Evolutionary conservation across 2,329 filamentous ascomycete species (phyloP), one percentile per base, ranked within the genome.

Genomic region (Alternaria panax): DNA sequence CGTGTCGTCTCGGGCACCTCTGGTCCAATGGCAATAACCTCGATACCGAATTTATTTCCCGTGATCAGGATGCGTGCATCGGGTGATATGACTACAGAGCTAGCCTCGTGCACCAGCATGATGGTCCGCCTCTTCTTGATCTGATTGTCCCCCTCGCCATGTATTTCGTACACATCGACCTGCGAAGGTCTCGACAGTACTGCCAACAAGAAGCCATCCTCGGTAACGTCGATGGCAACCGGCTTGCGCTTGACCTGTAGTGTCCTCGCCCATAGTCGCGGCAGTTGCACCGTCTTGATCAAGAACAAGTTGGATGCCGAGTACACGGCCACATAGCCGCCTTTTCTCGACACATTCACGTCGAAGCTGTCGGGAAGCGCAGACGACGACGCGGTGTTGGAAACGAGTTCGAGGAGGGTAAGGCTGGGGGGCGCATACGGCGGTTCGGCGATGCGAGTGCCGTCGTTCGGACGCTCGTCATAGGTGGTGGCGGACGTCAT

Each of bases 21-120:
- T 2, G 88, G 82, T 47, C 86, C 87, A 38, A 96, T 81, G 5
- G 92, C 91, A 27, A 91, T 88, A 0, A 97, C 91, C 76, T 97
- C 93, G 63, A 97, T 93, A n/a, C 91, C 92, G 55, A 91, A 91
- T 71, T 92, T 88, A 76, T 93, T 96, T 7, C 92, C 92, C 16
- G 92, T 90, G 24, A 93, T 93, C 45, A 97, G 80, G 14, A 97
- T 91, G 42, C 89, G 88, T 24, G 92, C 92, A 64, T 90, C 91
- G 1, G 92, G 92, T 0, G 92, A 94, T 28, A 97, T 80, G 16
- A 91, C 89, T 65, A 97, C 90, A 14, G 92, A 88, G 54, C 89
- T 87, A 8, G 93, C 92, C 55, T 87, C 86, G 75, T 95, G 89
- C 69, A 94, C 91, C 61, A 97, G 83, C 45, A 90, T 86, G 57